Conservation (phyloP, 768 basidiomycete genomes). For the Russula sp. region DNA sequence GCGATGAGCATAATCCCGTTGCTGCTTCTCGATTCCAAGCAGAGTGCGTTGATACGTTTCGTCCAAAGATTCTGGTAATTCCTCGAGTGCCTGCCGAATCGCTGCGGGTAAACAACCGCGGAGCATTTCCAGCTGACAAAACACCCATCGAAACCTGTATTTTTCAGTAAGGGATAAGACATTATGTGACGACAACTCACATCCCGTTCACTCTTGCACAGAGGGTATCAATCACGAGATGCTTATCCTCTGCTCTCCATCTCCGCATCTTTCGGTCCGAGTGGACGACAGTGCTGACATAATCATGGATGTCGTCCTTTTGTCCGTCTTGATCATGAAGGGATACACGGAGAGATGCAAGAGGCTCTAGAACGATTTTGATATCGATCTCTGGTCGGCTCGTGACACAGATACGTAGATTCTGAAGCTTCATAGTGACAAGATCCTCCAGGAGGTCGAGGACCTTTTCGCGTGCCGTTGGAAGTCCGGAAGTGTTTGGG, state of each 20-base stretch:
- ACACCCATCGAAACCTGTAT: conserved; percentile 6
- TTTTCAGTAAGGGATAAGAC: not conserved
- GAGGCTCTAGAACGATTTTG: not conserved
- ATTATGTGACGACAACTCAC: not conserved
- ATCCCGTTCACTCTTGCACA: not conserved
- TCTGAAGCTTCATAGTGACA: not conserved
- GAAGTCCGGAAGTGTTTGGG: not conserved
- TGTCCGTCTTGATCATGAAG: not conserved
- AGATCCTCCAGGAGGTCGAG: not conserved
- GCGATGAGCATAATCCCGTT: not conserved
- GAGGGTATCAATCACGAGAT: not conserved
- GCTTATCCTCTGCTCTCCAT: not conserved
- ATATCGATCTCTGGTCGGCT: conserved; percentile 7
- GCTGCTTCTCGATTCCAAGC: not conserved
- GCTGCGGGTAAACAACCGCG: not conserved
- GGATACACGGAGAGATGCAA: not conserved
- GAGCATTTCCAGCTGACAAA: conserved; percentile 4
- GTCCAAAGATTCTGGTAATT: not conserved
- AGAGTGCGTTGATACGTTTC: conserved; percentile 1
- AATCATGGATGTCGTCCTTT: not conserved
- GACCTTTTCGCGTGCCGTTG: not conserved
- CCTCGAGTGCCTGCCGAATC: not conserved
- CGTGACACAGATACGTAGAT: conserved; percentile 1
- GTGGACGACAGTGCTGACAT: not conserved
- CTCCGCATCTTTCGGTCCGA: not conserved